These are phyloP conservation scores for Cladorrhinum sp. DNA, from an alignment of 2,329 filamentous ascomycete genomes.

Conservation along the genomic window DNA sequence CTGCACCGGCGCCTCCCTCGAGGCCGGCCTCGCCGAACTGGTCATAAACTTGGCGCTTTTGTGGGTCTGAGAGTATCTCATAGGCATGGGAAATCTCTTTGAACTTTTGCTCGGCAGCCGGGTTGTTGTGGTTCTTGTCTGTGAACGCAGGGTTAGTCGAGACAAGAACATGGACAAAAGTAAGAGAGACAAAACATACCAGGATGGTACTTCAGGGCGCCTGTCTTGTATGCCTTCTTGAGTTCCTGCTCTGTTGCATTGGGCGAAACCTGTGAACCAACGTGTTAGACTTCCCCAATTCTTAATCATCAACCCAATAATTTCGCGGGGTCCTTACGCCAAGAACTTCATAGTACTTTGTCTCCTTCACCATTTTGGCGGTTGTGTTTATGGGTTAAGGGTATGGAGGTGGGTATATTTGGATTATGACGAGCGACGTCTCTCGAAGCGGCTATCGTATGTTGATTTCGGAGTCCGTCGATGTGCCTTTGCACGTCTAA, in stretches of 20 bases:
- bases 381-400: background rate
- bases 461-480: background rate
- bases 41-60: constrained; percentile 91
- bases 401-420: background rate
- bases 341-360: constrained; percentile 67
- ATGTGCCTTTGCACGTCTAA: background rate
- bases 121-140: constrained; percentile 98
- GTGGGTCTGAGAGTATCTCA: constrained; percentile 85
- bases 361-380: constrained; percentile 36
- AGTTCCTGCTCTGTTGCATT: constrained; percentile 80
- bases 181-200: constrained; percentile 50
- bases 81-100: constrained; percentile 96
- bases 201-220: constrained; percentile 80
- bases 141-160: constrained; percentile 7
- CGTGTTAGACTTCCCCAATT: constrained; percentile 27
- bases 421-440: background rate
- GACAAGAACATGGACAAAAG: background rate
- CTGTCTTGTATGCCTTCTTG: constrained; percentile 85
- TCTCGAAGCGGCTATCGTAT: background rate
- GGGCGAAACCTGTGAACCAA: constrained; percentile 62
- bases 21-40: constrained; percentile 97
- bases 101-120: constrained; percentile 93
- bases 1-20: constrained; percentile 74
- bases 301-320: background rate
- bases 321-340: constrained; percentile 55